Evolutionary conservation across 1,284 basidiomycete species (phyloP), one percentile per base, ranked within the genome.

Genomic region (Moniliophthora roreri): DNA sequence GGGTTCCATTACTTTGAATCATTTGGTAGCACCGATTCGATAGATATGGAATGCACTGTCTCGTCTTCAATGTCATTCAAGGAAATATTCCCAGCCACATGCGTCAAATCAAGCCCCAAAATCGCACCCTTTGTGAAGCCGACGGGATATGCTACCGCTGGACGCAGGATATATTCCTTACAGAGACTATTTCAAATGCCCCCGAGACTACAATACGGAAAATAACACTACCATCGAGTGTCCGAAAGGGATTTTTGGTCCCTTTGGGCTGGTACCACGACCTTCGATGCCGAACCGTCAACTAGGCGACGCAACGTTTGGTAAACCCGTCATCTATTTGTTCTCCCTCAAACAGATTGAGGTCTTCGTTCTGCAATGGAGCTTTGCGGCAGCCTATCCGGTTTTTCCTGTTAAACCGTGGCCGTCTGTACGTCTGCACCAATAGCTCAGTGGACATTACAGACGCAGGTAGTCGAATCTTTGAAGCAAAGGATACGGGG

Each of bases 251-350:
- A n/a, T 11, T 50, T 2, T 9, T 3, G 9, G 21, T 44, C 11
- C 13, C 37, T 37, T 15, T 1, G 37, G 9, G 51, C 53, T n/a
- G n/a, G n/a, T n/a, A n/a, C 15, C n/a, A n/a, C n/a, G n/a, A n/a
- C n/a, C n/a, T n/a, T n/a, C n/a, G n/a, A n/a, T n/a, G n/a, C n/a
- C n/a, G n/a, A n/a, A n/a, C n/a, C n/a, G n/a, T n/a, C n/a, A n/a
- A n/a, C n/a, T n/a, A n/a, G n/a, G n/a, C n/a, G n/a, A n/a, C n/a
- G n/a, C n/a, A n/a, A n/a, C n/a, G n/a, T n/a, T n/a, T n/a, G 51
- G 60, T 13, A 71, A 70, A 50, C 70, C 70, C 2, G 65, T 70
- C 21, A 68, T 70, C n/a, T 70, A 71, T 47, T 58, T 71, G 21
- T 61, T 62, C 49, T 61, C 65, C 2, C 68, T 65, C 0, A 24